These are phyloP conservation scores for Eutypella sp. DNA, from an alignment of 2,329 filamentous ascomycete species.

Conservation along the genomic window DNA sequence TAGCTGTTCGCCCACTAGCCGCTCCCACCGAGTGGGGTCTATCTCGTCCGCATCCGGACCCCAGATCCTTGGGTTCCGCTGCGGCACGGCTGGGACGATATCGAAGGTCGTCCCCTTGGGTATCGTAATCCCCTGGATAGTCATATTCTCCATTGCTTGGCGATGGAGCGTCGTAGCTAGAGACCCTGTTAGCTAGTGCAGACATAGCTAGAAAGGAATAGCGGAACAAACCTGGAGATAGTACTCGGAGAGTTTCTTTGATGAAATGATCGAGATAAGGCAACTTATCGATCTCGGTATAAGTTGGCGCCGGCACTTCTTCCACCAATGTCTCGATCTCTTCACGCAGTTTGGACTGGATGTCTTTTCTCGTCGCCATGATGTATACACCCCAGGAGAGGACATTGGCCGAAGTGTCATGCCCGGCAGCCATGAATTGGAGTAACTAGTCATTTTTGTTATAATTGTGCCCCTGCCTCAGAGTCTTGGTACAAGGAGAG, in stretches of 20 bases:
- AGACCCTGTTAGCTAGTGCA: too few species aligned
- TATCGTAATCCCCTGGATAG: slow-evolving; percentile 26
- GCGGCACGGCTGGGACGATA: slow-evolving; percentile 29
- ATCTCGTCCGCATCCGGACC: slow-evolving; percentile 31
- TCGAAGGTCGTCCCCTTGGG: slow-evolving; percentile 31
- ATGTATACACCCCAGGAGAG: slow-evolving; percentile 29
- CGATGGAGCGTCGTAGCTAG: slow-evolving; percentile 20
- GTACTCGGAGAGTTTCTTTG: slow-evolving; percentile 31
- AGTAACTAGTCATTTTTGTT: slow-evolving; percentile 18
- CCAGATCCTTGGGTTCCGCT: slow-evolving; percentile 31
- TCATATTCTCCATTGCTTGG: slow-evolving; percentile 24
- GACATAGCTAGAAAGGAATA: too few species aligned
- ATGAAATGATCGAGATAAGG: slow-evolving; percentile 32
- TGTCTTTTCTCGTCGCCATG: slow-evolving; percentile 23
- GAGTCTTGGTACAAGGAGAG: not conserved
- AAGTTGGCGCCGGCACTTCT: slow-evolving; percentile 22
- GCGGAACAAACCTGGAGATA: slow-evolving; percentile 20
- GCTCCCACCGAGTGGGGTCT: slow-evolving; percentile 32
- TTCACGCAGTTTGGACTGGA: slow-evolving; percentile 27
- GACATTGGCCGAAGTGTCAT: slow-evolving; percentile 31
- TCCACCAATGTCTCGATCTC: slow-evolving; percentile 22
- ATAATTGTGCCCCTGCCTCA: not conserved
- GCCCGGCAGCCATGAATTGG: slow-evolving; percentile 31
- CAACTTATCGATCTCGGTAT: slow-evolving; percentile 19
- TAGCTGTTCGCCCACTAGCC: slow-evolving; percentile 16